Evolutionary conservation across 139 green algal genomes (phyloP), one percentile per base, ranked within the genome.

Genomic region (Tetraselmis chui): DNA sequence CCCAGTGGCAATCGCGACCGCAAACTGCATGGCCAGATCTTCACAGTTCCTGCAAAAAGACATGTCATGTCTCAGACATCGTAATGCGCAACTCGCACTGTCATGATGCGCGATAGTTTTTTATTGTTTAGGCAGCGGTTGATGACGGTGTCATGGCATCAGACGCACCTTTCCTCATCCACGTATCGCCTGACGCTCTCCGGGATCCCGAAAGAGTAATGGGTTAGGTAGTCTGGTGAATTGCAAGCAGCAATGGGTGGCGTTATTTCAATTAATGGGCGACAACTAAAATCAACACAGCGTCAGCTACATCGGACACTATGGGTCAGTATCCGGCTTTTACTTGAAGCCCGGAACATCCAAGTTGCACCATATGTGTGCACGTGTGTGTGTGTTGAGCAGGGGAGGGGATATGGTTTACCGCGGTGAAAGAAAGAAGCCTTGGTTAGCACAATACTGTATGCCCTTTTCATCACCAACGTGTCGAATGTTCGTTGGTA

Each of bases 371-470:
- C 23, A 22, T 80, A 22, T 80, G 22, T 80, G n/a, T n/a, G n/a
- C n/a, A n/a, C n/a, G n/a, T n/a, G n/a, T n/a, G n/a, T n/a, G n/a
- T n/a, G n/a, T n/a, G n/a, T n/a, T n/a, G n/a, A n/a, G n/a, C n/a
- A n/a, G n/a, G n/a, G n/a, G n/a, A n/a, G n/a, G n/a, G n/a, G n/a
- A n/a, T n/a, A 30, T 80, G 76, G 80, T 81, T 31, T 58, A 88
- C 84, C 85, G 59, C 84, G 80, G 78, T 92, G 87, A 74, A 91
- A 74, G 79, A 94, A 89, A 5, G 90, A 89, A 11, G 89, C 90
- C 79, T 94, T 94, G 23, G 89, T 91, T 18, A 94, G 86, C 30
- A 92, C 78, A 32, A 94, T 90, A 74, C 59, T 86, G 84, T 88
- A 92, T 24, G 26, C 32, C 0, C 79, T 58, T 78, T 82, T 27